Evolutionary conservation across 257 asterid genomes (phyloP).

Genomic region (Solanum clarkiae): DNA sequence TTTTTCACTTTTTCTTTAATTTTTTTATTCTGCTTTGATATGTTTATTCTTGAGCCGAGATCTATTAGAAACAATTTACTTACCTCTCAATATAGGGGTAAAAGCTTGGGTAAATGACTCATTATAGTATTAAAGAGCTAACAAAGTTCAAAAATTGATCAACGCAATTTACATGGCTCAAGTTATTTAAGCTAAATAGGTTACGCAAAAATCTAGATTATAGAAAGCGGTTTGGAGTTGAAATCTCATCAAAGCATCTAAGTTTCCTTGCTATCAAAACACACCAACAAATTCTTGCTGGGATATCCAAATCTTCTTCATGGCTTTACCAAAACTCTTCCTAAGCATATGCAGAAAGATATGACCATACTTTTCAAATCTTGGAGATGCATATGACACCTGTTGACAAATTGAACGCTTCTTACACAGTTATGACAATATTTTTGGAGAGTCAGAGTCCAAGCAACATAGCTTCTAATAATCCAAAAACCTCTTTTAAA

Average conservation of each 20-base stretch:
- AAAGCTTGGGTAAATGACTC: no score
- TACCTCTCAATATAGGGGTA: neutral
- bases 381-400: neutral
- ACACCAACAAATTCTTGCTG: neutral
- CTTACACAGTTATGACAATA: no score
- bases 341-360: neutral
- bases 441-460: neutral
- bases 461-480: neutral
- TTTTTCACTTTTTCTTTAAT: rapidly evolving
- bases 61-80: neutral
- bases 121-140: no score
- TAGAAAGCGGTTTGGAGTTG: neutral
- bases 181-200: neutral
- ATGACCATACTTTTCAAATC: neutral
- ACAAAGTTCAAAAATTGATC: neutral
- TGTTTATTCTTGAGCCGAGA: neutral
- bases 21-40: neutral
- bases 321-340: neutral
- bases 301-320: neutral
- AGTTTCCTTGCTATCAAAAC: neutral
- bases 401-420: neutral
- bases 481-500: neutral
- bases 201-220: neutral
- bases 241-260: neutral
- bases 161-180: neutral